These are phyloP conservation scores for Metschnikowia noctiluminum DNA, from an alignment of 805 yeast species.

Conservation along the genomic window DNA sequence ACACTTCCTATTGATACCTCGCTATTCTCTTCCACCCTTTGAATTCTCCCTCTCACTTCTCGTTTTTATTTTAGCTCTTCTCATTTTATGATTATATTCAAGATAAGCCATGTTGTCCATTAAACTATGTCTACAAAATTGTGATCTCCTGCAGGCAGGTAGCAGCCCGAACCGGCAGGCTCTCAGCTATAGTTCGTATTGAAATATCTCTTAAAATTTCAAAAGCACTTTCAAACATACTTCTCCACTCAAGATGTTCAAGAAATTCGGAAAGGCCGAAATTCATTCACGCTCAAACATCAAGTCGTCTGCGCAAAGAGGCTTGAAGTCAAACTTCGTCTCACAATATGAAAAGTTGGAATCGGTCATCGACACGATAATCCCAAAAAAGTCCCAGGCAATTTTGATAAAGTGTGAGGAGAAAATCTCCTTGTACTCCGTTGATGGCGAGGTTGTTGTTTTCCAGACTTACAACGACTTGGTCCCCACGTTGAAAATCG, in stretches of 20 bases:
- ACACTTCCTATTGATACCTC: conserved; percentile 21
- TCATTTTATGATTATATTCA: no score
- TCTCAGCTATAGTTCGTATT: background rate
- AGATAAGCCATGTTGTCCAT: no score
- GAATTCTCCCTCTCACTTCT: background rate
- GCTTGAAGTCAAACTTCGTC: conserved; percentile 71
- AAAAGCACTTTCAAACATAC: background rate
- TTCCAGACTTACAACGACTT: conserved; percentile 80
- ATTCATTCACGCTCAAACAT: conserved; percentile 87
- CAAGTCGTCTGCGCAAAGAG: conserved; percentile 91
- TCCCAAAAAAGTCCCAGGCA: conserved; percentile 86
- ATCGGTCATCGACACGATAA: conserved; percentile 69
- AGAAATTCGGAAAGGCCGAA: conserved; percentile 77
- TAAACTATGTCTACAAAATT: no score
- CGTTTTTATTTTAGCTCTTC: no score
- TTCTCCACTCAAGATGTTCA: conserved; percentile 37
- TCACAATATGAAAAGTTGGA: conserved; percentile 73
- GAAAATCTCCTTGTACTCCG: conserved; percentile 70
- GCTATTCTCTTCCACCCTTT: background rate
- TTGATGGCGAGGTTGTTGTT: conserved; percentile 70
- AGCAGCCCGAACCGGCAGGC: background rate
- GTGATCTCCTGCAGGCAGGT: background rate
- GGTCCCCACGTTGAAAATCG: conserved; percentile 69
- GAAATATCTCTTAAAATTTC: background rate
- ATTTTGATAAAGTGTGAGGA: conserved; percentile 85